Percentiles rank a stretch among this genome's conserved stretches.
phyloP scores from a whole-genome alignment of 2,329 filamentous ascomycete species.

The Colletotrichum theobromicola region DNA sequence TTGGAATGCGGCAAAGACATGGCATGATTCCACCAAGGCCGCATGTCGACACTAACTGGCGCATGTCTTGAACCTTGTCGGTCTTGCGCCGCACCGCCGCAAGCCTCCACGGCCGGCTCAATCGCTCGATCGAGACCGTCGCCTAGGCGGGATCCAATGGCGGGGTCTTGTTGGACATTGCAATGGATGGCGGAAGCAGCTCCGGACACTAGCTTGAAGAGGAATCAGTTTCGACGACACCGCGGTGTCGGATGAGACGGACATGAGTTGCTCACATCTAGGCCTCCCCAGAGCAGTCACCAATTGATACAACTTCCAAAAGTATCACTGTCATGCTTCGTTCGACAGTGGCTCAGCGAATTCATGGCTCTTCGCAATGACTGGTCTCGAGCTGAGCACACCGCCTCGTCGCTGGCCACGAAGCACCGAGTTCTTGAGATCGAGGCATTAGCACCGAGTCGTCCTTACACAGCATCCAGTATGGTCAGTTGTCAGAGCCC shows the following conservation, averaged over 20 bases:
- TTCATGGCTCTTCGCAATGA: background rate
- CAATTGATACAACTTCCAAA: background rate
- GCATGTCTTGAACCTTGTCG: background rate
- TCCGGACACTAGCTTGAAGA: background rate
- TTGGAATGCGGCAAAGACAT: background rate
- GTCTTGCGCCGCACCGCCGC: background rate
- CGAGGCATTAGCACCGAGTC: background rate
- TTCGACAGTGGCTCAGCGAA: background rate
- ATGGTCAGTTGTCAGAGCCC: rapidly evolving
- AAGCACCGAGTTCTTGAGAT: background rate
- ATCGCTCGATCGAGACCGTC: background rate
- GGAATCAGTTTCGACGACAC: background rate
- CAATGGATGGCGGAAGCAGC: background rate
- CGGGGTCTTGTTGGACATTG: background rate
- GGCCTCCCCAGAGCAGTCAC: background rate
- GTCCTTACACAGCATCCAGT: background rate
- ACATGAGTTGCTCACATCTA: background rate
- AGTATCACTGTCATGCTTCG: background rate
- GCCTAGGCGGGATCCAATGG: background rate
- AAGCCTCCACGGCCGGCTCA: background rate
- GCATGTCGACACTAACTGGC: background rate
- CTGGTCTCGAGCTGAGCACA: background rate
- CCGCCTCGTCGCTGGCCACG: background rate
- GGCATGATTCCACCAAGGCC: background rate
- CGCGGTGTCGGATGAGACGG: background rate